phyloP scores from a whole-genome alignment of 352 stramenopile species.

The Phytophthora agathidicida region DNA sequence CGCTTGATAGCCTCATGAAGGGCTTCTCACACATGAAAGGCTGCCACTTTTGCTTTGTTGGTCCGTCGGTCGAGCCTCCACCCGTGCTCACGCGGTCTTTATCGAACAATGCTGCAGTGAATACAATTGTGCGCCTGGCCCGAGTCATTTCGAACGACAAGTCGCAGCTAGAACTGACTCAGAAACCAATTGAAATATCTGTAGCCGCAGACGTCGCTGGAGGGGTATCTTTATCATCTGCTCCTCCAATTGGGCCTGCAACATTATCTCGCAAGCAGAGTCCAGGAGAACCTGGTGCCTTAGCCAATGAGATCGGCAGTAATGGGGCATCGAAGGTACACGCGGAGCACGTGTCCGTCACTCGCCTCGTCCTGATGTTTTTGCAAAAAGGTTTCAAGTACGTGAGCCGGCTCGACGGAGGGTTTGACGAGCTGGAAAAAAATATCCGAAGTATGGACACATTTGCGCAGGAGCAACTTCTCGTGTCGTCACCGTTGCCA shows the following conservation, averaged over 20 bases:
- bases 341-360: slow-evolving; percentile 75
- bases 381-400: slow-evolving; percentile 88
- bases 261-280: slow-evolving; percentile 30
- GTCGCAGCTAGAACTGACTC: slow-evolving; percentile 22
- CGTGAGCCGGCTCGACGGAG: slow-evolving; percentile 82
- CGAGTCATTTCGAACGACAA: slow-evolving; percentile 70
- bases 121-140: slow-evolving; percentile 60
- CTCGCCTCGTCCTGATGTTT: slow-evolving; percentile 85
- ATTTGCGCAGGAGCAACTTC: slow-evolving; percentile 75
- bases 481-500: slow-evolving; percentile 51
- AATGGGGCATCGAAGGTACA: slow-evolving; percentile 35
- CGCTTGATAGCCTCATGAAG: slow-evolving; percentile 76
- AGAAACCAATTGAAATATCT: slow-evolving; percentile 22
- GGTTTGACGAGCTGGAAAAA: slow-evolving; percentile 82
- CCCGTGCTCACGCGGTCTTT: slow-evolving; percentile 29
- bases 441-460: slow-evolving; percentile 67
- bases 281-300: slow-evolving; percentile 30
- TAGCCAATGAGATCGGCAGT: slow-evolving; percentile 42
- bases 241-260: slow-evolving; percentile 3
- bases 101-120: slow-evolving; percentile 48
- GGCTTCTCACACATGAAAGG: slow-evolving; percentile 88
- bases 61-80: slow-evolving; percentile 45
- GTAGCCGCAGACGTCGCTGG: slow-evolving; percentile 12
- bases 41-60: slow-evolving; percentile 90
- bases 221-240: slow-evolving; percentile 3